phyloP scores from a whole-genome alignment of 495 filamentous ascomycete species.

The Corynascus novoguineensis region DNA sequence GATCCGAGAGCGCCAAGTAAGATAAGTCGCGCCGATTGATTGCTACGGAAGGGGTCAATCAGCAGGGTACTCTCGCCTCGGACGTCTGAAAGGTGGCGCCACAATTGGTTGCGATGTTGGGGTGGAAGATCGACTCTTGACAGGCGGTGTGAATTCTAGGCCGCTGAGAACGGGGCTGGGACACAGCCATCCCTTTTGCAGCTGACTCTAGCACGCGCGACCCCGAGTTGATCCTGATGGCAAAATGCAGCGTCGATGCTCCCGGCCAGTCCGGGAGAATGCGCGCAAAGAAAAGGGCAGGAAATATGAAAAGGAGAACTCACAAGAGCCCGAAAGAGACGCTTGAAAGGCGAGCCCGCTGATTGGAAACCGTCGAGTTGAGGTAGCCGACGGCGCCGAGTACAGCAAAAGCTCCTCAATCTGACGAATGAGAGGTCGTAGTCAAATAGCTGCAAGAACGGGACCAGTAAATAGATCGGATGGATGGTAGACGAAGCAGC shows the following conservation, averaged over 20 bases:
- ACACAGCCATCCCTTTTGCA: not conserved
- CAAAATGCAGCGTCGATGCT: not conserved
- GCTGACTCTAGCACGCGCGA: not conserved
- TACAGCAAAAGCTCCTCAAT: not conserved
- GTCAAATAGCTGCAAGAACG: slow-evolving; percentile 8
- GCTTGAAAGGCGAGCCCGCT: not conserved
- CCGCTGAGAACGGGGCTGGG: not conserved
- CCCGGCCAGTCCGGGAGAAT: not conserved
- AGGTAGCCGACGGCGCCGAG: slow-evolving; percentile 1
- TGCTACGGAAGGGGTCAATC: slow-evolving; percentile 11
- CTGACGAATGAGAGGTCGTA: slow-evolving; percentile 13
- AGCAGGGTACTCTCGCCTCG: slow-evolving; percentile 11
- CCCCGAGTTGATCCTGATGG: not conserved
- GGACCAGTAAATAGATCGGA: not conserved
- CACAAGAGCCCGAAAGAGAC: not conserved
- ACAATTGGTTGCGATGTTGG: not conserved
- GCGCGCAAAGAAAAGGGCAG: too few relatives aligned
- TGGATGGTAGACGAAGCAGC: not conserved
- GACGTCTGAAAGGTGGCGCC: not conserved
- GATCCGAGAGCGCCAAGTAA: slow-evolving; percentile 9
- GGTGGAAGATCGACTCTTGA: not conserved
- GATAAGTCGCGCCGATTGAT: slow-evolving; percentile 19
- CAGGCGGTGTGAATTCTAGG: not conserved
- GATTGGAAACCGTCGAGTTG: not conserved
- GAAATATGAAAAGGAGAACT: too few relatives aligned